Evolutionary conservation across 2,329 filamentous ascomycete genomes (phyloP).

Genomic region (Venturia aucupariae): DNA sequence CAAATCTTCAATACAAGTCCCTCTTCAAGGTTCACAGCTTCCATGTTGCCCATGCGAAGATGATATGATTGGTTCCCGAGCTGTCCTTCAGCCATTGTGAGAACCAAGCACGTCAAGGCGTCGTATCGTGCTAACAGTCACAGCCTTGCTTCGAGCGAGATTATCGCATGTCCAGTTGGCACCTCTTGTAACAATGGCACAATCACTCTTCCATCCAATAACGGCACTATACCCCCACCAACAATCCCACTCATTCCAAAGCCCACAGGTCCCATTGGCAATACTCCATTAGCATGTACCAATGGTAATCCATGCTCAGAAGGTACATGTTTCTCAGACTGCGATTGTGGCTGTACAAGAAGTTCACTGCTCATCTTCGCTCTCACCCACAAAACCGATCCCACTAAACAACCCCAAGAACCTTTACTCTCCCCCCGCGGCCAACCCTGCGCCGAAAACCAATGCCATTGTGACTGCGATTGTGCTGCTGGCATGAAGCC

Average conservation of each 20-base stretch:
- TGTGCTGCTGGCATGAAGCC: too few species aligned
- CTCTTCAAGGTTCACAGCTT: background rate
- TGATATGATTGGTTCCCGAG: background rate
- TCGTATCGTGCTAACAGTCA: background rate
- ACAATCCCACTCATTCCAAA: background rate
- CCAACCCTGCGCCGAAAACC: too few species aligned
- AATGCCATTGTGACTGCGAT: too few species aligned
- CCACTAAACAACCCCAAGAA: too few species aligned
- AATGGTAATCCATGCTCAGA: background rate
- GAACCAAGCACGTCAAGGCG: too few species aligned
- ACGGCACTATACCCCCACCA: too few species aligned
- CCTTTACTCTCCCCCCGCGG: too few species aligned
- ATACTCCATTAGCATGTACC: background rate
- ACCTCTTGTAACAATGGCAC: background rate
- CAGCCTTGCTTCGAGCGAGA: background rate
- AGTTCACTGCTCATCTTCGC: too few species aligned
- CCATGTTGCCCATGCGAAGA: background rate
- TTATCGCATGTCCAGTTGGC: background rate
- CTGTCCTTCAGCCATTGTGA: background rate
- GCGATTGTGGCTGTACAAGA: background rate
- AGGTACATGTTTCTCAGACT: background rate
- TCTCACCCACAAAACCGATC: too few species aligned
- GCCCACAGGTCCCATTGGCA: background rate
- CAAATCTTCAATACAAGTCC: constrained; percentile 21
- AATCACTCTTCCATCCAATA: background rate